Conservation (phyloP, 768 basidiomycete species). For the Kwoniella newhampshirensis region DNA sequence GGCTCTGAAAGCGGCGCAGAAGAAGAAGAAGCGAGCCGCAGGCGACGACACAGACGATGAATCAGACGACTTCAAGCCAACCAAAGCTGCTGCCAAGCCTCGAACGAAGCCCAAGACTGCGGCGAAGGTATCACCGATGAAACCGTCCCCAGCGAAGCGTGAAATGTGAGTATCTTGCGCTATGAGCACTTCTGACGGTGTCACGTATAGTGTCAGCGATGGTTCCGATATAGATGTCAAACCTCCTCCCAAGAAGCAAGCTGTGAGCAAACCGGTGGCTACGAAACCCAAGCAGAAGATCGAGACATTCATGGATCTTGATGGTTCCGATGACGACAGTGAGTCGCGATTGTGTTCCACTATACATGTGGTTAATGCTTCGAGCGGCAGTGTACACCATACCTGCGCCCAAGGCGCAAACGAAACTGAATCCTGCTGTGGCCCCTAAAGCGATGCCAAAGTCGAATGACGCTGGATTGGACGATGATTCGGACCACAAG, state of each 20-base stretch:
- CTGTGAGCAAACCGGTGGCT: constrained; percentile 46
- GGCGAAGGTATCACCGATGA: constrained; percentile 28
- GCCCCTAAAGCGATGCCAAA: constrained; percentile 24
- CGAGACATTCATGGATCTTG: constrained; percentile 26
- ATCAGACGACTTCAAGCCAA: constrained; percentile 63
- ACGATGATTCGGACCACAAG: constrained; percentile 26
- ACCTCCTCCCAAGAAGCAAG: constrained; percentile 52
- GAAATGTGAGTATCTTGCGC: constrained; percentile 21
- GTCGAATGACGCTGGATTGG: constrained; percentile 10
- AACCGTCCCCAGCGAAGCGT: constrained; percentile 30
- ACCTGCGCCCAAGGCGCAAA: constrained; percentile 22
- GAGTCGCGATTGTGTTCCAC: constrained; percentile 5
- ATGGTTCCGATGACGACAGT: constrained; percentile 42
- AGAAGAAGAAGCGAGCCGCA: constrained; percentile 54
- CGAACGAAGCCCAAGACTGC: constrained; percentile 38
- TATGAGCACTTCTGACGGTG: constrained; percentile 9
- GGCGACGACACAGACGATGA: constrained; percentile 53
- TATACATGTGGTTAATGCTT: background rate
- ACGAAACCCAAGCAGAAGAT: constrained; percentile 31
- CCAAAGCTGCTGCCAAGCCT: constrained; percentile 56
- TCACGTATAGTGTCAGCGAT: constrained; percentile 19
- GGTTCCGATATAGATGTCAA: constrained; percentile 32
- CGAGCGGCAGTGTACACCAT: constrained; percentile 36
- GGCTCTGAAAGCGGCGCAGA: constrained; percentile 56
- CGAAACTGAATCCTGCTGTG: constrained; percentile 7